phyloP scores from a whole-genome alignment of 208 protist species.

The Herpetomonas tarakana region DNA sequence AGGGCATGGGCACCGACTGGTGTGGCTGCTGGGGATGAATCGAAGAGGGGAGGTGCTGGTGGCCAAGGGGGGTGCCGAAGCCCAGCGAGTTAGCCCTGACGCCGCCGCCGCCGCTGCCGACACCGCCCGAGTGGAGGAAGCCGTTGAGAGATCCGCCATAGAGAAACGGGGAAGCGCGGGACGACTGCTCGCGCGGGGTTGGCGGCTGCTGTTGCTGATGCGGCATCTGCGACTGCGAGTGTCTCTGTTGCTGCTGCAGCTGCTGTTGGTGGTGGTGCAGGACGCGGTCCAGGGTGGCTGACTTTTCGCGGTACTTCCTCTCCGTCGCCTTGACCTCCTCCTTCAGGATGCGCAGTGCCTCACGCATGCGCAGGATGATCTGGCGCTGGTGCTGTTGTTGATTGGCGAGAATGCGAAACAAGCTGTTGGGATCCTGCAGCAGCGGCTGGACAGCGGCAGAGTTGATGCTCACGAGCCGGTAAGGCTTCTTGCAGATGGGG shows the following conservation, averaged over 20 bases:
- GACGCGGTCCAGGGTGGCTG: slow-evolving; percentile 14
- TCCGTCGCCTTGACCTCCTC: slow-evolving; percentile 35
- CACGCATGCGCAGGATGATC: slow-evolving; percentile 52
- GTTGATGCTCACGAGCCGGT: slow-evolving; percentile 32
- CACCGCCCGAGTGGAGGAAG: too few relatives aligned
- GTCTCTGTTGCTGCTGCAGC: slow-evolving; percentile 15
- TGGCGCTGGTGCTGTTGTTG: slow-evolving; percentile 67
- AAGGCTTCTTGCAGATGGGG: slow-evolving; percentile 65
- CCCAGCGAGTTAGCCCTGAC: too few relatives aligned
- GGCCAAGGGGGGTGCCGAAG: too few relatives aligned
- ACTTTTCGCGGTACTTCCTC: slow-evolving; percentile 17
- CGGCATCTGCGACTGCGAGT: not conserved
- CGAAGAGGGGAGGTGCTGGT: not conserved
- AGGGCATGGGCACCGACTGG: slow-evolving; percentile 1
- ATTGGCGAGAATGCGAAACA: slow-evolving; percentile 33
- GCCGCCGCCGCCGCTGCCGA: too few relatives aligned
- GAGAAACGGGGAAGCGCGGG: too few relatives aligned
- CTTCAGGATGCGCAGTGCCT: slow-evolving; percentile 61
- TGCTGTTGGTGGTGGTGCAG: slow-evolving; percentile 19
- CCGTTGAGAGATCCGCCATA: too few relatives aligned
- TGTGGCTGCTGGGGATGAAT: not conserved
- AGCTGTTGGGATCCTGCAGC: slow-evolving; percentile 28
- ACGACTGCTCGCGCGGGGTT: too few relatives aligned
- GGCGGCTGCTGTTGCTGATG: not conserved
- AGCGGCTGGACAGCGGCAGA: slow-evolving; percentile 38